These are phyloP conservation scores for Jamesozyma rosinii DNA, from an alignment of 805 yeast genomes.

Conservation along the genomic window DNA sequence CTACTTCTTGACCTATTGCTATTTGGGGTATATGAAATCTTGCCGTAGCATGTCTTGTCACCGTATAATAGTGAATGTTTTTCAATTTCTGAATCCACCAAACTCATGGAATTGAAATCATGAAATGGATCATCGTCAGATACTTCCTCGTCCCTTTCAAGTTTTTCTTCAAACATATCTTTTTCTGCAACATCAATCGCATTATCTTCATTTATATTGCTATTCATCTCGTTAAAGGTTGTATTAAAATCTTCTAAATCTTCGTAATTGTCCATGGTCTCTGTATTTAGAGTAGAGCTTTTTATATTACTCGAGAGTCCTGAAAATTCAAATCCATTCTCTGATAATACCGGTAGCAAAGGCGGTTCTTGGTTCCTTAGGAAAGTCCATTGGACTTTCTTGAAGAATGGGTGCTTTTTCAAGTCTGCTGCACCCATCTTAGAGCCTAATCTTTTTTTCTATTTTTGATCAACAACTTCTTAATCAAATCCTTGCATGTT, in stretches of 20 bases:
- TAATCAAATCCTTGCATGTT: constrained; percentile 68
- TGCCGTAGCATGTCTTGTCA: constrained; percentile 35
- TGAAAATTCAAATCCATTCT: constrained; percentile 44
- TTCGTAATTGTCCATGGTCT: not conserved
- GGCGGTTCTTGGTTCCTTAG: constrained; percentile 91
- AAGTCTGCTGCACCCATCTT: constrained; percentile 92
- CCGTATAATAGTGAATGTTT: constrained; percentile 43
- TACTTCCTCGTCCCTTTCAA: constrained; percentile 30
- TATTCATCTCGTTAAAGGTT: not conserved
- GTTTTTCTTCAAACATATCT: constrained; percentile 27
- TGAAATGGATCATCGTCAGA: constrained; percentile 66
- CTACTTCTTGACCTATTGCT: constrained; percentile 33
- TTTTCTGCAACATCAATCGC: constrained; percentile 10
- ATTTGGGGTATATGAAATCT: constrained; percentile 34
- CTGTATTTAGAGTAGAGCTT: not conserved
- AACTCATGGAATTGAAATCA: constrained; percentile 75
- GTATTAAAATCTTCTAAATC: not conserved
- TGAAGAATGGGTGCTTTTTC: constrained; percentile 84
- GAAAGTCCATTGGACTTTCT: constrained; percentile 89
- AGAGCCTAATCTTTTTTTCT: constrained; percentile 85
- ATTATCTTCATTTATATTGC: not conserved
- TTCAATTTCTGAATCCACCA: constrained; percentile 56
- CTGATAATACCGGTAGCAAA: constrained; percentile 73
- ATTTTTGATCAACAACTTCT: constrained; percentile 77
- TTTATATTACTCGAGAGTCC: constrained; percentile 18